Evolutionary conservation across 805 yeast species (phyloP).

Genomic region (Teunomyces atbi): DNA sequence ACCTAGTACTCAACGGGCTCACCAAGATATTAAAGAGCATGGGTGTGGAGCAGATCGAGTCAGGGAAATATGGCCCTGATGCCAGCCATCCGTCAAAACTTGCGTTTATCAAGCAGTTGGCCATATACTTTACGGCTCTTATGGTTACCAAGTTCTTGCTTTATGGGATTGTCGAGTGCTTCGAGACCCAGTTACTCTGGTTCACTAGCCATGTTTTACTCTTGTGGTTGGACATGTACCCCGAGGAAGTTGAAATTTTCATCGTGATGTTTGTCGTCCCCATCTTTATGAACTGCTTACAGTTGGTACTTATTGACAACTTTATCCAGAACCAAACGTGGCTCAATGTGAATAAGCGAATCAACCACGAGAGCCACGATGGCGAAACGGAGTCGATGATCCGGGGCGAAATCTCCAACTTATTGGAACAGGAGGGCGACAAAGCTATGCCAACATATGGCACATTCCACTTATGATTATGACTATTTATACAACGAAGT

Average conservation of each 20-base stretch:
- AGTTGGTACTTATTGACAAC: conserved; percentile 69
- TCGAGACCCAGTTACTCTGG: conserved; percentile 52
- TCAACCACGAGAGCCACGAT: conserved; percentile 14
- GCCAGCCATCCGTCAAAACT: conserved; percentile 52
- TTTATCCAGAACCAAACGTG: conserved; percentile 58
- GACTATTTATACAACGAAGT: background rate
- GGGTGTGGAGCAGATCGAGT: conserved; percentile 39
- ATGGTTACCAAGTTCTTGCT: conserved; percentile 65
- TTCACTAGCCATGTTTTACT: conserved; percentile 67
- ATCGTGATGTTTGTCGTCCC: conserved; percentile 86
- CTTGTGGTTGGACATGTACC: conserved; percentile 80
- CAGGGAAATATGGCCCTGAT: conserved; percentile 62
- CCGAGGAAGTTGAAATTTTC: conserved; percentile 73
- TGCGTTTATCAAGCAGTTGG: conserved; percentile 70
- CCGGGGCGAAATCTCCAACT: background rate
- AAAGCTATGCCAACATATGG: background rate
- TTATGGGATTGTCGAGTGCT: conserved; percentile 59
- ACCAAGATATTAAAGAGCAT: conserved; percentile 46
- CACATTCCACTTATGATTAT: background rate
- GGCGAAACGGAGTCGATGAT: conserved; percentile 8
- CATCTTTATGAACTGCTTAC: conserved; percentile 68
- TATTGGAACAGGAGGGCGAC: background rate
- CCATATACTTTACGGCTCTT: conserved; percentile 63
- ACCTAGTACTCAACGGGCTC: conserved; percentile 48
- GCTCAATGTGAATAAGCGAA: conserved; percentile 30